Percentiles rank a stretch among this genome's conserved stretches.
These are phyloP conservation scores for Neobulgaria alba DNA, from an alignment of 2,329 filamentous ascomycete species.

Conservation along the genomic window DNA sequence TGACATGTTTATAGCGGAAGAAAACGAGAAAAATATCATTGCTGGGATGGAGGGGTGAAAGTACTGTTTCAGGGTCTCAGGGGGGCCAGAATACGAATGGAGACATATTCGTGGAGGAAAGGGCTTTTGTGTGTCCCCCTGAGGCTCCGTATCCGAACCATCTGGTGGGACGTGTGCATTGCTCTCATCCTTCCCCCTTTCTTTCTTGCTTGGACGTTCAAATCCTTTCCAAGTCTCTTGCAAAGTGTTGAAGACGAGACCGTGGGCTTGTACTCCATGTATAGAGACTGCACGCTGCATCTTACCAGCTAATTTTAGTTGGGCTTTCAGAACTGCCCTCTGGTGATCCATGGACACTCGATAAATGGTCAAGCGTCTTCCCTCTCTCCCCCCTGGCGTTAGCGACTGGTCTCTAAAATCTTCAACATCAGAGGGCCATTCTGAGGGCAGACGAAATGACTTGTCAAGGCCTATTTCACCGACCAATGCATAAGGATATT, in stretches of 20 bases:
- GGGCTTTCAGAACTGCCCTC: slow-evolving; percentile 52
- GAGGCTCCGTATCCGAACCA: slow-evolving; percentile 29
- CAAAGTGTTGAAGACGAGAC: slow-evolving; percentile 56
- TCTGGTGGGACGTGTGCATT: slow-evolving; percentile 14
- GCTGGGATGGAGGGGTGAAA: slow-evolving; percentile 63
- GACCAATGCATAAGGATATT: slow-evolving; percentile 56
- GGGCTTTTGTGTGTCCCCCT: slow-evolving; percentile 39
- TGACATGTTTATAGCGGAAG: slow-evolving; percentile 69
- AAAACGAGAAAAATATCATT: slow-evolving; percentile 82
- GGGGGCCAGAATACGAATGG: slow-evolving; percentile 81
- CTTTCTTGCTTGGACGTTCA: slow-evolving; percentile 48
- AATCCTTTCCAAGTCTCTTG: slow-evolving; percentile 60
- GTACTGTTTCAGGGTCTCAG: slow-evolving; percentile 71
- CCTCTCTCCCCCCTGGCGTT: slow-evolving; percentile 64
- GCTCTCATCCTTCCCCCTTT: slow-evolving; percentile 42
- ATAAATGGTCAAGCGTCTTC: slow-evolving; percentile 57
- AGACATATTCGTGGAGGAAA: slow-evolving; percentile 87
- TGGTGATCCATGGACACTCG: slow-evolving; percentile 64
- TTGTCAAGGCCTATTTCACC: slow-evolving; percentile 75
- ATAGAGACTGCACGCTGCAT: slow-evolving; percentile 68
- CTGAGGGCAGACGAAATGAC: slow-evolving; percentile 62
- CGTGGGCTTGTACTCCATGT: slow-evolving; percentile 53
- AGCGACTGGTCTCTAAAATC: slow-evolving; percentile 38
- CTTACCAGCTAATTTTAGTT: slow-evolving; percentile 64
- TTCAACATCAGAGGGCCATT: slow-evolving; percentile 38